Base-by-base conservation (phyloP, 2,329 filamentous ascomycete genomes). In the Alternaria sp. region DNA sequence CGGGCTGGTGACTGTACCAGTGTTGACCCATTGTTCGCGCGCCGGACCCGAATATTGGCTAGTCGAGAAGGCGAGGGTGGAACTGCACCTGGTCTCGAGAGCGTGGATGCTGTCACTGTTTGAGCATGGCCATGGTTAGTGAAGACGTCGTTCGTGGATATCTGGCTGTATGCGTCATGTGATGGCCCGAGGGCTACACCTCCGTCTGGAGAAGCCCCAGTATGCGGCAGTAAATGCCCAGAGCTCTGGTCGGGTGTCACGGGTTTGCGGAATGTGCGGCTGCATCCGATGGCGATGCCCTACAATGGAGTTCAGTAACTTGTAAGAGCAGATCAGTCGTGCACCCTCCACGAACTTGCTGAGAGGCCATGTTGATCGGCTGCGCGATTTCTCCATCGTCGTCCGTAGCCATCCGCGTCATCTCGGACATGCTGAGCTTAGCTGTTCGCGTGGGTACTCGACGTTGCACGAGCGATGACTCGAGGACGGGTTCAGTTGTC, bases 1-100 rank as follows among this genome's bases (percentile, higher is more conserved):
- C 76, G 71, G 20, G 76, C 75, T 21, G 77, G 77, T 4, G 75
- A 78, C 28, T 63, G 65, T 14, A 76, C 55, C 18, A 78, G 50
- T 14, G 64, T 49, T 2, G 66, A 63, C 15, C 55, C 65, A 63
- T 70, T 62, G 9, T 69, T 60, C 8, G 63, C 54, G 2, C 76
- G 75, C 25, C 74, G 72, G 21, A 69, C 55, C 37, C 75, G 63
- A n/a, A 73, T 58, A 50, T 76, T 77, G 15, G 74, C 68, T 44
- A 37, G 47, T 21, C 53, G 58, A 5, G 55, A 44, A 11, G 64
- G 58, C 15, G 67, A 68, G 11, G 28, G 12, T 30, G 30, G 21
- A 6, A 5, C 9, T 23, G 47, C 10, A 50, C 18, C 3, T 37
- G 51, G 43, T 11, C 30, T 18, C 26, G 33, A 23, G 26, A 20